Evolutionary conservation across 2,329 filamentous ascomycete genomes (phyloP).

Genomic region (Aspergillus uvarum): DNA sequence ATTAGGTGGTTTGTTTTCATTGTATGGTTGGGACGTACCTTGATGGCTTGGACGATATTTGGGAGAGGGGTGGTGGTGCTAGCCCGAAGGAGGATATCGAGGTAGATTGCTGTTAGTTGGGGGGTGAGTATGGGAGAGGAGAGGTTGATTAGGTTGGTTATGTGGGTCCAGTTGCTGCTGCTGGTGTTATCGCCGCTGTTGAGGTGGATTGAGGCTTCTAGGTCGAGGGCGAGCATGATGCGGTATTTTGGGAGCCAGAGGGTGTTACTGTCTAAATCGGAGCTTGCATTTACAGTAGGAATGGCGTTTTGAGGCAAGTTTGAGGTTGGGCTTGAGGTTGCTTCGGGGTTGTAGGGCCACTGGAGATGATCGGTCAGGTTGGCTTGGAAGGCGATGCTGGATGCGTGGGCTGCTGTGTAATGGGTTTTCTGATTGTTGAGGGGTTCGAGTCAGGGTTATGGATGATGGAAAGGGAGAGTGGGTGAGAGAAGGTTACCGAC

Average conservation of each 20-base stretch:
- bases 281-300: slow-evolving; percentile 34
- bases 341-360: neutral
- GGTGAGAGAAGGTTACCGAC: slow-evolving; percentile 34
- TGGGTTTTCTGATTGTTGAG: slow-evolving; percentile 51
- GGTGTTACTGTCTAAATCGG: slow-evolving; percentile 39
- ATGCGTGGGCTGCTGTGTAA: slow-evolving; percentile 62
- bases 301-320: neutral
- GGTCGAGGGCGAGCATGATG: slow-evolving; percentile 71
- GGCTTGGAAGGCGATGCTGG: slow-evolving; percentile 44
- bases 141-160: slow-evolving; percentile 59
- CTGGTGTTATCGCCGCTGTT: slow-evolving; percentile 30
- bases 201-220: slow-evolving; percentile 70
- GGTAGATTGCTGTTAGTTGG: slow-evolving; percentile 63
- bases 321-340: neutral
- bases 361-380: neutral
- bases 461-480: neutral
- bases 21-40: slow-evolving; percentile 44
- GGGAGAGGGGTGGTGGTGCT: slow-evolving; percentile 38
- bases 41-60: slow-evolving; percentile 16
- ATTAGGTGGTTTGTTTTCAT: neutral
- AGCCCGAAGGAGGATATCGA: slow-evolving; percentile 62
- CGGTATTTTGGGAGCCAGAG: slow-evolving; percentile 60
- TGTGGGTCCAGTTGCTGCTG: slow-evolving; percentile 59
- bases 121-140: slow-evolving; percentile 25
- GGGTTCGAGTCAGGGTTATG: slow-evolving; percentile 8